These are phyloP conservation scores for Scheffersomyces titani DNA, from an alignment of 1,139 yeast genomes.

Conservation along the genomic window DNA sequence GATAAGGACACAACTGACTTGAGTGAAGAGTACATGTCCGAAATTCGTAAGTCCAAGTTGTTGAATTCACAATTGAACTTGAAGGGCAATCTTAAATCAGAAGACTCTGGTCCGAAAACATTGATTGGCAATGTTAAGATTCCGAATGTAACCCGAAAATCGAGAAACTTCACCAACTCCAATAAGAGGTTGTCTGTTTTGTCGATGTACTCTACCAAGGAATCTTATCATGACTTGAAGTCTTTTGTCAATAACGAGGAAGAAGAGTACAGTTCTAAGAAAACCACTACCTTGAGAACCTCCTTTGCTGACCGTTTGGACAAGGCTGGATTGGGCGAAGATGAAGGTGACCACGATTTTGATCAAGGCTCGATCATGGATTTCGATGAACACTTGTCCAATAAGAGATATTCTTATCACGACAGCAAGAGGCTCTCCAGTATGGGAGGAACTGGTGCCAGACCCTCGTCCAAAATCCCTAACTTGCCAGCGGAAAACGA, in stretches of 20 bases:
- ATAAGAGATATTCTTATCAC: constrained; percentile 41
- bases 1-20: constrained; percentile 38
- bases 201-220: constrained; percentile 68
- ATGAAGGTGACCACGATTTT: constrained; percentile 33
- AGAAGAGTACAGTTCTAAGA: constrained; percentile 10
- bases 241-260: constrained; percentile 30
- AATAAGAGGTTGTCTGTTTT: constrained; percentile 69
- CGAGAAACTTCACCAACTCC: constrained; percentile 60
- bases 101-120: constrained; percentile 26
- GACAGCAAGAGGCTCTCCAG: constrained; percentile 17
- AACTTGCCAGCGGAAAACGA: constrained; percentile 27
- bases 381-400: constrained; percentile 45
- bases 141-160: constrained; percentile 71
- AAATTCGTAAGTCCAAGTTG: constrained; percentile 45
- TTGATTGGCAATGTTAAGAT: constrained; percentile 61
- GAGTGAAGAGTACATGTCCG: constrained; percentile 47
- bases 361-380: constrained; percentile 45
- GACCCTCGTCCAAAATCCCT: constrained; percentile 38
- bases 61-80: constrained; percentile 46
- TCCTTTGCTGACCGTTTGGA: constrained; percentile 48
- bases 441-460: constrained; percentile 21
- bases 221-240: constrained; percentile 62
- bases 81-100: constrained; percentile 22
- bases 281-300: constrained; percentile 37
- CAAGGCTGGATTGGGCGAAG: constrained; percentile 34